Base-by-base conservation (phyloP, 208 protist genomes). In the Acanthamoeba castellanii region DNA sequence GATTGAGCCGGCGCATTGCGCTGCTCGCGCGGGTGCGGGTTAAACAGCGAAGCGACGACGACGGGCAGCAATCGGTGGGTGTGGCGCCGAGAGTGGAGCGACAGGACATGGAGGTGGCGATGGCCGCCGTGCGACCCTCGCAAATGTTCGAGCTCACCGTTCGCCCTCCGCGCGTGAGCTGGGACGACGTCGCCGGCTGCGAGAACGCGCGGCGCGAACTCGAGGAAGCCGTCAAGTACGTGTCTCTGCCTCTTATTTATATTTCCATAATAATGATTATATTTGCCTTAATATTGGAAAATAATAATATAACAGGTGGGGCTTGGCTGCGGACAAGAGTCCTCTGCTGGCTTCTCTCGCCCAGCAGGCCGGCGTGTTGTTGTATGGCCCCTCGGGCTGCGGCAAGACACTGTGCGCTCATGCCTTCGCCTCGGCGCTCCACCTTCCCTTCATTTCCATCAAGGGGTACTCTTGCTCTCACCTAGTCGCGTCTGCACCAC, bases 331-430 rank as follows among this genome's bases (percentile, higher is more conserved):
- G 98, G 78, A 42, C 97, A 37, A 98, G 98, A 85, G 68, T 84
- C 7, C 94, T 89, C 47, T 97, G 99, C 97, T 59, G 70, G 94
- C 25, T 50, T 98, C 47, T 20, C 84, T 72, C 88, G 95, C 34
- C 94, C 97, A 45, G 92, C 94, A 91, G 96, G 97, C 74, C 57
- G 96, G 96, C 50, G 99, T 98, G 22, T 37, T 98, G 25, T 76
- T 98, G 7, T 90, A 95, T 27, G 97, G 97, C 7, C 97, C 97
- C 55, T 96, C 96, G 11, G 97, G 97, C 8, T 97, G 96, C 2
- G 97, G 97, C 47, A 98, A 98, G 95, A 98, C 97, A 0, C 92
- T 98, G 6, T 34, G 97, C 7, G 97, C 97, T 9, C 95, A 96
- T 34, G 97, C 98, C 22, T 93, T 98, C 5, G 95, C 87, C 20